Evolutionary conservation across 257 asterid species (phyloP), one percentile per base, ranked within the genome.

Genomic region (Solanum megistacrolobum): DNA sequence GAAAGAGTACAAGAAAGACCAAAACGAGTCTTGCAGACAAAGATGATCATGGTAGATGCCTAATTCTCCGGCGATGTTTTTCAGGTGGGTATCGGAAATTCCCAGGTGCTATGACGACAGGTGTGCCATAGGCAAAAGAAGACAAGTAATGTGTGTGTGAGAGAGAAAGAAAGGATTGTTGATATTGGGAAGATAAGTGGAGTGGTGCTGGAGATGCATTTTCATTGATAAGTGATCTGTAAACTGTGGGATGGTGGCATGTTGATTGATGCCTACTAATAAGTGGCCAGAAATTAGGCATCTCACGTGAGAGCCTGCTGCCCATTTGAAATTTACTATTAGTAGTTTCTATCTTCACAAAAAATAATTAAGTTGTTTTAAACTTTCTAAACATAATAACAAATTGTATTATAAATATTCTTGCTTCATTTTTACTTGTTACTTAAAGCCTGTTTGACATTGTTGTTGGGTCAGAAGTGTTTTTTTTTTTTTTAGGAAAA

Each of bases 1-100:
- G 89, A 90, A 13, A 90, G 71, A 12, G 87, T 62, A n/a, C 60
- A 66, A 66, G 85, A 83, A 4, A 88, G 46, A 5, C 87, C 87
- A 48, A 88, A 88, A 83, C 87, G 87, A n/a, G 83, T 88, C 39
- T 52, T 84, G 29, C 89, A 87, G 9, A 60, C n/a, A 14, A 86
- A 38, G 71, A 46, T 14, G 85, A n/a, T 74, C 78, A 84, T 84
- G 52, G 9, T 60, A 36, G 60, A 38, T 27, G 65, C 21, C 20
- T 74, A 12, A 21, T 35, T 74, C 48, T 21, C 31, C 6, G 58
- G 85, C 39, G 85, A 46, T 43, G 21, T 14, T 25, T 12, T 25
- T 43, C 62, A 78, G 58, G 60, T 76, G 32, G 52, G 11, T 75
- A 75, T 36, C 18, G 16, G 29, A 74, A 34, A 34, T 74, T 74